These are phyloP conservation scores for Sarocladium oryzae DNA, from an alignment of 2,329 filamentous ascomycete species.

Conservation along the genomic window DNA sequence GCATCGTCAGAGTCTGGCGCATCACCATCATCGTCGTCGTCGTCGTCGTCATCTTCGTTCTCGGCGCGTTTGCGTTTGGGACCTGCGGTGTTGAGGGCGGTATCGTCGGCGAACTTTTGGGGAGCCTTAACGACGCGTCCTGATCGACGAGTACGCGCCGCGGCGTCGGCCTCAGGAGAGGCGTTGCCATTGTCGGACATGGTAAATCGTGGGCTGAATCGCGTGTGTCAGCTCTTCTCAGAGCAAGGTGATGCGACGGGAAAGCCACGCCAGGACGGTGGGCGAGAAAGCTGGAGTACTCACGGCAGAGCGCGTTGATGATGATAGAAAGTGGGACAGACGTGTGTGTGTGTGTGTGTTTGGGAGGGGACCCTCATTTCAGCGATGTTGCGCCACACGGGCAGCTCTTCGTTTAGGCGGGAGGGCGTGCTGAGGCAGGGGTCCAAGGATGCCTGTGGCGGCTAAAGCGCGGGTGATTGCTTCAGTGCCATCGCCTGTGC, in stretches of 20 bases:
- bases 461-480: not conserved
- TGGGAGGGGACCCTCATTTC: constrained; percentile 6
- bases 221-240: constrained; percentile 14
- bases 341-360: too few relatives aligned
- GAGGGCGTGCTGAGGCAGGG: not conserved
- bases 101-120: constrained; percentile 52
- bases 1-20: constrained; percentile 44
- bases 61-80: constrained; percentile 54
- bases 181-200: constrained; percentile 50
- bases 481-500: not conserved
- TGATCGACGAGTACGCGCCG: constrained; percentile 54
- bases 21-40: constrained; percentile 38
- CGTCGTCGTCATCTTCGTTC: constrained; percentile 41
- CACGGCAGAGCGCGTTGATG: constrained; percentile 11
- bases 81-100: constrained; percentile 30
- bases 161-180: constrained; percentile 43
- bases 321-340: constrained; percentile 7
- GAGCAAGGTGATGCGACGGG: constrained; percentile 11
- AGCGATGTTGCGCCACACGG: not conserved
- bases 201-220: constrained; percentile 20
- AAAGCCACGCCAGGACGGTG: constrained; percentile 11
- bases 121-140: constrained; percentile 60
- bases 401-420: too few relatives aligned
- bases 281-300: constrained; percentile 12
- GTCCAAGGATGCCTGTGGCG: not conserved